Base-by-base conservation (phyloP, 163 green algal species). In the Volvox carteri region DNA sequence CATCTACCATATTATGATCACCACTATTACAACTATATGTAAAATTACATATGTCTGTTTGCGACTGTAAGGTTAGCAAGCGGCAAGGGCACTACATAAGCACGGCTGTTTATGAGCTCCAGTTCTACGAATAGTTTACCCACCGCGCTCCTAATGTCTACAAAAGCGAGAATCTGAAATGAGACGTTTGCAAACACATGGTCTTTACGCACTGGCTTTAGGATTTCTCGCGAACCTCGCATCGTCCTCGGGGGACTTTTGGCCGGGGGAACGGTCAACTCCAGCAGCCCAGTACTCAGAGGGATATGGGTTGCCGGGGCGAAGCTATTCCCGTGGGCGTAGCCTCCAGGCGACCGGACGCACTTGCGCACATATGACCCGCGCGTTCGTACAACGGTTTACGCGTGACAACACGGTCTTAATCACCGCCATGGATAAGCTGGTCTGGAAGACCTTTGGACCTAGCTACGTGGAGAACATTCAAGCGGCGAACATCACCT, bases 401-500 rank as follows among this genome's bases (percentile, higher is more conserved):
- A 74, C 88, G 4, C 77, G 54, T 18, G 41, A 87, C 48, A 86
- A 86, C 75, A 79, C 65, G 0, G 89, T 92, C 28, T 58, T 92
- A 19, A 52, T 92, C 0, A 90, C 84, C 2, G 78, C 58, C 5
- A 75, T 92, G 0, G 90, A 92, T 28, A 80, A 89, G 48, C 2
- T 92, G 19, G 58, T 91, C 6, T 86, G 89, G 85, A 58, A 81
- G 18, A 54, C 35, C 52, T 93, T 91, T 48, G 90, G 85, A 1
- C 79, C 74, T 18, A 85, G 54, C 52, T 93, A 62, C 58, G 83
- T 93, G 33, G 58, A 93, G 9, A 93, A 93, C 54, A 77, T 91
- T 23, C 73, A 86, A 44, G n/a, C 41, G 1, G 83, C 90, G 1
- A 78, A 78, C 50, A 93, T 93, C 28, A 89, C 65, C 1, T 93